A percentile compares a stretch with the other conserved stretches of the same genome.
Evolutionary conservation across 768 basidiomycete genomes (phyloP).

Genomic region (Flagelloscypha sp.): DNA sequence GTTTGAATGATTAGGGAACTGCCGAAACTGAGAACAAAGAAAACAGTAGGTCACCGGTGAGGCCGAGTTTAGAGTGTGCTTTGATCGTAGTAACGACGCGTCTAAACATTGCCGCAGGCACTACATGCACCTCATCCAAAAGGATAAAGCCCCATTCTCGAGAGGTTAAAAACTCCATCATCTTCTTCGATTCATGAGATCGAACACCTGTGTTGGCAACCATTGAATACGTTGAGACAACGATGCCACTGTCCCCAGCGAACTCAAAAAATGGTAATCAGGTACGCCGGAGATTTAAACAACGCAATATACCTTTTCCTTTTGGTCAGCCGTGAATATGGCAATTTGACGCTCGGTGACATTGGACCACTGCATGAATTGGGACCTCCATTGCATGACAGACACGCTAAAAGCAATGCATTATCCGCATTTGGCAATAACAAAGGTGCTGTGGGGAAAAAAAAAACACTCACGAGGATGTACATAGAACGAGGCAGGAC

Average conservation of each 20-base stretch:
- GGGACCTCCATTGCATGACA: conserved; percentile 98
- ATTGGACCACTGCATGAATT: conserved; percentile 99
- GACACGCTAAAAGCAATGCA: conserved; percentile 47
- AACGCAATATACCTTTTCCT: conserved; percentile 68
- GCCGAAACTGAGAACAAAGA: conserved; percentile 1
- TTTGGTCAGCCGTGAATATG: conserved; percentile 95
- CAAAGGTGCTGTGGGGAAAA: conserved; percentile 1
- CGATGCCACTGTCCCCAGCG: conserved; percentile 93
- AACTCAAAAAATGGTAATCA: conserved; percentile 46
- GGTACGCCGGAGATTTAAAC: not conserved
- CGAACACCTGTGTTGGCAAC: conserved; percentile 97
- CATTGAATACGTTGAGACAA: conserved; percentile 99
- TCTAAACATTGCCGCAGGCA: conserved; percentile 97
- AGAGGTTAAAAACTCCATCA: conserved; percentile 99
- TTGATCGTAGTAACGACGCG: conserved; percentile 97
- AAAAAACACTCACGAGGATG: conserved; percentile 73
- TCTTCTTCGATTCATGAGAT: conserved; percentile 98
- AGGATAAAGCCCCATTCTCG: conserved; percentile 98
- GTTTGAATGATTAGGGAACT: not conserved
- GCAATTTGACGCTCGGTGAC: conserved; percentile 95
- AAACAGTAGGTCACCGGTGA: conserved; percentile 61
- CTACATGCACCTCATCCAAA: conserved; percentile 97
- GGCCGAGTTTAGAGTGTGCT: conserved; percentile 94
- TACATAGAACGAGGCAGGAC: conserved; percentile 93
- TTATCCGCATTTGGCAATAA: conserved; percentile 5